Percentiles rank a stretch among this genome's conserved stretches.
Conservation (phyloP, 2,329 filamentous ascomycete species). For the Trichocomaceae sp. region DNA sequence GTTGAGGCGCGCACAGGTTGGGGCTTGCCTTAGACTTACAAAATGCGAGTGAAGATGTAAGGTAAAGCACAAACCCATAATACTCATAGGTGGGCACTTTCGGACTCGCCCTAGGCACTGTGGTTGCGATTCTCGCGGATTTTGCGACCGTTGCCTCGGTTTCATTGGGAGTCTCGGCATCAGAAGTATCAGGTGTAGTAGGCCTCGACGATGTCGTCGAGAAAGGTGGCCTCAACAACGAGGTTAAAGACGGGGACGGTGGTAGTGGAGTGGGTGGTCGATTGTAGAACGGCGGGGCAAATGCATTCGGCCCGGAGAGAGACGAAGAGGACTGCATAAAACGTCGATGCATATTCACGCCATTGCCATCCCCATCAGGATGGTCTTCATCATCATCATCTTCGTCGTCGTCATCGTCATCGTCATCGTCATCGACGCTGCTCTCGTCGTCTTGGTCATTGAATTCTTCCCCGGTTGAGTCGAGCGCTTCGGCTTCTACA, state of each 20-base stretch:
- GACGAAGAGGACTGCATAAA: conserved; percentile 38
- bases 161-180: conserved; percentile 65
- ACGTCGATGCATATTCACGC: conserved; percentile 26
- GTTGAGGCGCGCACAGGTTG: conserved; percentile 36
- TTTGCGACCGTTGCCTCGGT: conserved; percentile 55
- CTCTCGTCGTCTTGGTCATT: conserved; percentile 12
- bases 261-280: conserved; percentile 91
- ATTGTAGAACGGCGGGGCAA: conserved; percentile 89
- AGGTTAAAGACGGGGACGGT: conserved; percentile 86
- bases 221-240: conserved; percentile 69
- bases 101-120: conserved; percentile 75
- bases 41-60: conserved; percentile 78
- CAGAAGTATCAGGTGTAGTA: conserved; percentile 85
- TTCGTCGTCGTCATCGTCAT: conserved; percentile 13
- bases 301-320: conserved; percentile 40
- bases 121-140: conserved; percentile 53
- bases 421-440: conserved; percentile 15
- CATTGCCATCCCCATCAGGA: conserved; percentile 8
- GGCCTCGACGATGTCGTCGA: conserved; percentile 69
- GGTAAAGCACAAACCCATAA: conserved; percentile 95
- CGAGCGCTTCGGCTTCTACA: conserved; percentile 7
- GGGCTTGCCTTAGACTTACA: conserved; percentile 42
- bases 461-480: conserved; percentile 9
- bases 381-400: conserved; percentile 11
- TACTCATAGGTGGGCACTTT: conserved; percentile 99